These are phyloP conservation scores for Guadua angustifolia DNA, from an alignment of 176 grass and related monocot species.

Conservation along the genomic window DNA sequence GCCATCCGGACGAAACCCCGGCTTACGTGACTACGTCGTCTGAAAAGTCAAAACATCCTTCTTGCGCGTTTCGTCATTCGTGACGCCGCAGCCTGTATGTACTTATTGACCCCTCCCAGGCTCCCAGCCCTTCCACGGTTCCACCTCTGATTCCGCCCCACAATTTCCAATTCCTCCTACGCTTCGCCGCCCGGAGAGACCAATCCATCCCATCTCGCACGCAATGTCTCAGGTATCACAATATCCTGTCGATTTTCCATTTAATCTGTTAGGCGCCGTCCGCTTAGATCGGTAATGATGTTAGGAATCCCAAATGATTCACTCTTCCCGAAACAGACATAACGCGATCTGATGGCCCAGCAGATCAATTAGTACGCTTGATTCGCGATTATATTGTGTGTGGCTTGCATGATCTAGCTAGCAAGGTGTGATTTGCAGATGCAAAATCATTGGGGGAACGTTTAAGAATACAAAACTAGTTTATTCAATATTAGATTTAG, in stretches of 20 bases:
- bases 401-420: too few relatives aligned
- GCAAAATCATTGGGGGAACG: too few relatives aligned
- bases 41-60: neutral
- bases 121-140: too few relatives aligned
- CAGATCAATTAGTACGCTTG: neutral
- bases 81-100: neutral
- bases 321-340: neutral
- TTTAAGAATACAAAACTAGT: neutral
- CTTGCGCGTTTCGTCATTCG: neutral
- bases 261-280: neutral
- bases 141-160: neutral
- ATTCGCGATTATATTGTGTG: too few relatives aligned
- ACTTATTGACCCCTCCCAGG: neutral
- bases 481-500: neutral
- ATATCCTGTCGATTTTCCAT: neutral
- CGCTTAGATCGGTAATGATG: neutral
- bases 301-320: neutral
- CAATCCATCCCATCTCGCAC: neutral
- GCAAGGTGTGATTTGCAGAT: too few relatives aligned
- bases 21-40: too few relatives aligned
- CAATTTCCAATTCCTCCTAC: neutral
- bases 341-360: neutral
- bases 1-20: too few relatives aligned
- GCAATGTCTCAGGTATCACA: conserved; percentile 19
- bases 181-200: neutral